A percentile compares a stretch with the other conserved stretches of the same genome.
phyloP scores from a whole-genome alignment of 2,329 filamentous ascomycete genomes.

The Cladosporium sphaerospermum region DNA sequence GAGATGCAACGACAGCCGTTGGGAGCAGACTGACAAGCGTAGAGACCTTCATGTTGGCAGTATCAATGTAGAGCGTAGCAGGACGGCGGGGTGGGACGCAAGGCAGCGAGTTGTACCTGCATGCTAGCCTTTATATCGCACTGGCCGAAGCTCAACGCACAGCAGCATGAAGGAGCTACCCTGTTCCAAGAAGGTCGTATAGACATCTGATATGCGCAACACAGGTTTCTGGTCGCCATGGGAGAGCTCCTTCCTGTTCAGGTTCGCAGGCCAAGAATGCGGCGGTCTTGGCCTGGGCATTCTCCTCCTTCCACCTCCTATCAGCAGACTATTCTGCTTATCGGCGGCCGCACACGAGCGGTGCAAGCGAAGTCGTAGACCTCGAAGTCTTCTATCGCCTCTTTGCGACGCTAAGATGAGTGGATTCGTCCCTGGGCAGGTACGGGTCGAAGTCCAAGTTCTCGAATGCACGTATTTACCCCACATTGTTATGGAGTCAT shows the following conservation, averaged over 20 bases:
- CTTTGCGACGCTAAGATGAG: too few relatives aligned
- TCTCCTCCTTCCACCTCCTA: background rate
- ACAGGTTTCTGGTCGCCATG: background rate
- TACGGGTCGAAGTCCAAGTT: too few relatives aligned
- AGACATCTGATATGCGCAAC: background rate
- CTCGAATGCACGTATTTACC: too few relatives aligned
- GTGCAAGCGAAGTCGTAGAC: too few relatives aligned
- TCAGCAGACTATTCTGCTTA: constrained; percentile 1
- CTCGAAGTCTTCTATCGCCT: too few relatives aligned
- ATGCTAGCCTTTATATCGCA: too few relatives aligned
- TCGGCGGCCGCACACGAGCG: background rate
- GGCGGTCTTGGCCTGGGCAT: background rate
- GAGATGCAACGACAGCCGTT: background rate
- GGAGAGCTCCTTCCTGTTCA: constrained; percentile 4
- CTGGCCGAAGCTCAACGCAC: too few relatives aligned
- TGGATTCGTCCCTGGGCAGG: too few relatives aligned
- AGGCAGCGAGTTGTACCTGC: background rate
- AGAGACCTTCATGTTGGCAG: constrained; percentile 1
- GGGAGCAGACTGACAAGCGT: background rate
- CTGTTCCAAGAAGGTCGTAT: background rate
- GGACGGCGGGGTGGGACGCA: background rate
- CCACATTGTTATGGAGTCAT: too few relatives aligned
- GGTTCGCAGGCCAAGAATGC: constrained; percentile 6
- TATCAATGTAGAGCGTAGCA: background rate
- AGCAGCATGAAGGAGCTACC: too few relatives aligned